phyloP scores from a whole-genome alignment of 1,284 basidiomycete genomes.

The Hypsizygus ulmarius region DNA sequence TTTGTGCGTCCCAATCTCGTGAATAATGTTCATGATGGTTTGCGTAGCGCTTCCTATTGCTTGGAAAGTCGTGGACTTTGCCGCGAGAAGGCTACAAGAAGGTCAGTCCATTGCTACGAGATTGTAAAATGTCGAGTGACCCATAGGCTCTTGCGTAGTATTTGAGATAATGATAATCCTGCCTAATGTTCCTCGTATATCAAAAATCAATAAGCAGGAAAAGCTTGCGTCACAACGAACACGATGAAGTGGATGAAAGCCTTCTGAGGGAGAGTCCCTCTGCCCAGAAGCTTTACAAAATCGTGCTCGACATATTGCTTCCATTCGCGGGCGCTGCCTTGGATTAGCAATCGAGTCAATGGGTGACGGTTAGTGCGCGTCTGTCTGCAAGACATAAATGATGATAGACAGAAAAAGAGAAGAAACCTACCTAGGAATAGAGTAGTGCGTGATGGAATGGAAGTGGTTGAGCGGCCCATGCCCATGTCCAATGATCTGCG shows the following conservation, averaged over 20 bases:
- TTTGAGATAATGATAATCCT: slow-evolving; percentile 75
- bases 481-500: slow-evolving; percentile 72
- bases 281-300: slow-evolving; percentile 75
- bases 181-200: slow-evolving; percentile 38
- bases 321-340: slow-evolving; percentile 58
- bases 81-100: slow-evolving; percentile 63
- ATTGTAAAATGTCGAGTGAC: slow-evolving; percentile 34
- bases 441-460: slow-evolving; percentile 53
- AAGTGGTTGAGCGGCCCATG: slow-evolving; percentile 89
- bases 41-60: slow-evolving; percentile 65
- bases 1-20: slow-evolving; percentile 75
- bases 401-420: background rate
- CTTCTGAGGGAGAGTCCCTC: slow-evolving; percentile 63
- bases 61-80: slow-evolving; percentile 69
- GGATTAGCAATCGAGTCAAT: slow-evolving; percentile 67
- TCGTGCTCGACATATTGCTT: slow-evolving; percentile 79
- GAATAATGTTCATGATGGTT: slow-evolving; percentile 64
- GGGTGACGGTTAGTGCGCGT: slow-evolving; percentile 68
- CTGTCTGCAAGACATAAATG: slow-evolving; percentile 32
- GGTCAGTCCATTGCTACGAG: background rate
- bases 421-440: slow-evolving; percentile 57
- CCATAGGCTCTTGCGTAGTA: slow-evolving; percentile 78
- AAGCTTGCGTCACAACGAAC: slow-evolving; percentile 36
- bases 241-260: slow-evolving; percentile 86
- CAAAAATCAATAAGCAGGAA: background rate